A percentile compares a stretch with the other conserved stretches of the same genome.
Evolutionary conservation across 1,139 yeast species (phyloP).

Genomic region (Zygoascus hellenicus): DNA sequence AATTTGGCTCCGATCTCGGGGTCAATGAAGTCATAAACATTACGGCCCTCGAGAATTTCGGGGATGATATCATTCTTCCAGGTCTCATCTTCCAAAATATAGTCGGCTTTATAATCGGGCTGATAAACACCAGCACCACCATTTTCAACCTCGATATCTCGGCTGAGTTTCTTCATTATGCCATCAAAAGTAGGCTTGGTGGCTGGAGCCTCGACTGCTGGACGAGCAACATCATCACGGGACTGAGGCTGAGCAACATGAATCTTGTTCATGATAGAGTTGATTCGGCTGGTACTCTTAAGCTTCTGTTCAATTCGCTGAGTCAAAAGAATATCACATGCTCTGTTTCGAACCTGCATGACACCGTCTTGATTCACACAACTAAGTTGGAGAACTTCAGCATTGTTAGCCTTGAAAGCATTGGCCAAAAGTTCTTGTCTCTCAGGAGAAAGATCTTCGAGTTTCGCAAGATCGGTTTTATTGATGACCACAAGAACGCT

Average conservation of each 20-base stretch:
- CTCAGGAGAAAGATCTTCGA: conserved; percentile 75
- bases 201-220: conserved; percentile 38
- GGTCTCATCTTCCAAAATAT: conserved; percentile 86
- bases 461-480: conserved; percentile 83
- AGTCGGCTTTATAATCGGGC: conserved; percentile 86
- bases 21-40: conserved; percentile 94
- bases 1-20: conserved; percentile 91
- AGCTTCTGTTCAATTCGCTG: conserved; percentile 95
- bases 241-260: conserved; percentile 88
- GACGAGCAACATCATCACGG: conserved; percentile 76
- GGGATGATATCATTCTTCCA: conserved; percentile 99
- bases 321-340: conserved; percentile 92
- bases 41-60: conserved; percentile 90
- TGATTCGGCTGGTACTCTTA: conserved; percentile 87
- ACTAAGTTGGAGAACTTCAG: conserved; percentile 87
- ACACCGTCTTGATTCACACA: conserved; percentile 94
- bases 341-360: conserved; percentile 93
- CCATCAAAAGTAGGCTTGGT: conserved; percentile 7
- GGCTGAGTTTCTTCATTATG: conserved; percentile 45
- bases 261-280: conserved; percentile 85
- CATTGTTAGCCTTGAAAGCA: conserved; percentile 31
- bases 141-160: conserved; percentile 86
- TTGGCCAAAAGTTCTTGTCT: conserved; percentile 62
- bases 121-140: conserved; percentile 99
- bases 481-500: conserved; percentile 93